Evolutionary conservation across 2,329 filamentous ascomycete genomes (phyloP).

Genomic region (Arthrocladium fulminans): DNA sequence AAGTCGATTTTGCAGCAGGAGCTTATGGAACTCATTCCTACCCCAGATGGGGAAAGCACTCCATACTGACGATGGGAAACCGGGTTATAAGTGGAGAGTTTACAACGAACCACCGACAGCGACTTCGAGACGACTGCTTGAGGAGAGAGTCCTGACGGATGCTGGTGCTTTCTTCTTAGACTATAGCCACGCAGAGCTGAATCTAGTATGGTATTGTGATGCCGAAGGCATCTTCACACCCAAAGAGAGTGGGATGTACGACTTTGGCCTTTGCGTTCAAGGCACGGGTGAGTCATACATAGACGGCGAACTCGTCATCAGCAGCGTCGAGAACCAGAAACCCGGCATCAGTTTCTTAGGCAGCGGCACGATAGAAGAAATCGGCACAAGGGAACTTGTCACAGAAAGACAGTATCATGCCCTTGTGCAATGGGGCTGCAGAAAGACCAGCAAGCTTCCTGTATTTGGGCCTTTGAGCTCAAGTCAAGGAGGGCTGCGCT

Average conservation of each 20-base stretch:
- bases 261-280: conserved; percentile 56
- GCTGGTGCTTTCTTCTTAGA: conserved; percentile 44
- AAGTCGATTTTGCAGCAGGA: no score
- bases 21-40: no score
- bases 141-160: conserved; percentile 36
- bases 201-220: conserved; percentile 46
- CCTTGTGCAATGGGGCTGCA: conserved; percentile 52
- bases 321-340: conserved; percentile 55
- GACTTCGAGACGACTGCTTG: conserved; percentile 41
- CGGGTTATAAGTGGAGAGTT: conserved; percentile 32
- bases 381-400: conserved; percentile 48
- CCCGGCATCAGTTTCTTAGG: conserved; percentile 57
- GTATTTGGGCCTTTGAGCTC: conserved; percentile 42
- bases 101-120: conserved; percentile 51
- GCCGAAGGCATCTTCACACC: conserved; percentile 53
- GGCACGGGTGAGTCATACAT: conserved; percentile 59
- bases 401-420: conserved; percentile 52
- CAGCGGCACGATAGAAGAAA: conserved; percentile 54
- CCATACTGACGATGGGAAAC: conserved; percentile 46
- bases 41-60: conserved; percentile 23
- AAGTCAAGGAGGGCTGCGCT: conserved; percentile 50
- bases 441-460: conserved; percentile 49
- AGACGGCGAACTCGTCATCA: conserved; percentile 52
- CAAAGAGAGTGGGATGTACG: conserved; percentile 52
- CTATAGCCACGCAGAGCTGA: conserved; percentile 37